Conservation (phyloP, 2,329 filamentous ascomycete species). For the Xenoacremonium recifei region DNA sequence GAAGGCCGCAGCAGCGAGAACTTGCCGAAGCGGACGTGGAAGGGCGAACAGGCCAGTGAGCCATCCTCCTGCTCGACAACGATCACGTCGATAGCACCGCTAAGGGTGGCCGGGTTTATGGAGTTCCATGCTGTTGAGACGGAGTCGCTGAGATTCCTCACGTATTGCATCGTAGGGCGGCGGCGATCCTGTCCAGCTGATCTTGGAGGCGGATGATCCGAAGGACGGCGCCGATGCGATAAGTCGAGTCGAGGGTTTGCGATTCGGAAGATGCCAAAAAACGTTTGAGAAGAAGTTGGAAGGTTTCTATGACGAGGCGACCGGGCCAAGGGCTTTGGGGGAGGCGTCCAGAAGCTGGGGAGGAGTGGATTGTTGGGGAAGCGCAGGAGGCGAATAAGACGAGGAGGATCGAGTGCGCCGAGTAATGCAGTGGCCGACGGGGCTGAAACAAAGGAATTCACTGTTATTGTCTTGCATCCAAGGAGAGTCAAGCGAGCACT, state of each 20-base stretch:
- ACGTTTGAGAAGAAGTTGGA: conserved; percentile 2
- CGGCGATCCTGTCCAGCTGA: background rate
- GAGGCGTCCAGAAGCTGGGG: too few relatives aligned
- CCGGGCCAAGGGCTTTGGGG: too few relatives aligned
- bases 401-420: too few relatives aligned
- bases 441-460: too few relatives aligned
- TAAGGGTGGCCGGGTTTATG: conserved; percentile 95
- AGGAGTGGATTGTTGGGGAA: too few relatives aligned
- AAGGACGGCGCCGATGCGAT: conserved; percentile 3
- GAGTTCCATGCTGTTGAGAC: conserved; percentile 99
- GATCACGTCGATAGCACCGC: conserved; percentile 97
- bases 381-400: too few relatives aligned
- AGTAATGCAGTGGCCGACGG: too few relatives aligned
- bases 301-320: conserved; percentile 2
- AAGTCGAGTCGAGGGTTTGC: too few relatives aligned
- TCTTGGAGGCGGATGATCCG: conserved; percentile 14
- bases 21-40: conserved; percentile 98
- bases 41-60: conserved; percentile 85
- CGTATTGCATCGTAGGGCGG: conserved; percentile 83
- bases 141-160: conserved; percentile 89
- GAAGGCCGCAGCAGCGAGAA: conserved; percentile 92
- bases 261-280: too few relatives aligned
- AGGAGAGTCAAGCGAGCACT: too few relatives aligned
- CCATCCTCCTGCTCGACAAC: conserved; percentile 97
- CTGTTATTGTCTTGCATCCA: too few relatives aligned